Percentiles rank a stretch among this genome's conserved stretches.
Evolutionary conservation across 148 eudicot genomes (phyloP).

Genomic region (Chenopodium formosanum): DNA sequence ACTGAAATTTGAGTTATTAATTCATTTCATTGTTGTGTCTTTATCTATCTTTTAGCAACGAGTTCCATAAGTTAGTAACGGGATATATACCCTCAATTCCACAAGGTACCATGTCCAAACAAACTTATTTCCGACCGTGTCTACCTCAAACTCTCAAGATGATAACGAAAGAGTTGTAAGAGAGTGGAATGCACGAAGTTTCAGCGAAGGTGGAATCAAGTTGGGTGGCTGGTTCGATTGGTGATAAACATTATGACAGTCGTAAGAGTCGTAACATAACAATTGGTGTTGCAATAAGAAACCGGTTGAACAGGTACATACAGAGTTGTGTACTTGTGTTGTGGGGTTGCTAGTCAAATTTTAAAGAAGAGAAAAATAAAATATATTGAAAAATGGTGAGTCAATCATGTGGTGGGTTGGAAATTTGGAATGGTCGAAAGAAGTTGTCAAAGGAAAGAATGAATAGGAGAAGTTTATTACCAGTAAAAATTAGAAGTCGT

Average conservation of each 20-base stretch:
- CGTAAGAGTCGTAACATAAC: background rate
- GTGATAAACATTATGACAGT: too few relatives aligned
- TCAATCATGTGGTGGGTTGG: background rate
- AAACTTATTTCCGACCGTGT: too few relatives aligned
- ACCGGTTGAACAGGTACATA: slow-evolving; percentile 3
- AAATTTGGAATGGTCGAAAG: background rate
- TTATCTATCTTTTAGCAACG: too few relatives aligned
- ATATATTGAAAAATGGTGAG: background rate
- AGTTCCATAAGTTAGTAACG: too few relatives aligned
- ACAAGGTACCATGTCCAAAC: too few relatives aligned
- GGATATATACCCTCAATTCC: too few relatives aligned
- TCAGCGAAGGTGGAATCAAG: background rate
- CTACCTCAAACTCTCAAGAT: background rate
- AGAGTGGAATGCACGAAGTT: background rate
- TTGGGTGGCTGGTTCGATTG: background rate
- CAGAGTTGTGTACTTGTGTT: too few relatives aligned
- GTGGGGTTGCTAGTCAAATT: background rate
- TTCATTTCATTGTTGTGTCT: too few relatives aligned
- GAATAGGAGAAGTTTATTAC: background rate
- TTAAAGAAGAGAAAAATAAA: background rate
- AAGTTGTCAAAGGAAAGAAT: background rate
- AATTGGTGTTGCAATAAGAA: slow-evolving; percentile 14
- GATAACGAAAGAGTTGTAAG: background rate
- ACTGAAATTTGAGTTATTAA: too few relatives aligned
- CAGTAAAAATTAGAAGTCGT: background rate